Evolutionary conservation across 192 early-diverging fungal species (phyloP).

Genomic region (Radiomyces spectabilis): DNA sequence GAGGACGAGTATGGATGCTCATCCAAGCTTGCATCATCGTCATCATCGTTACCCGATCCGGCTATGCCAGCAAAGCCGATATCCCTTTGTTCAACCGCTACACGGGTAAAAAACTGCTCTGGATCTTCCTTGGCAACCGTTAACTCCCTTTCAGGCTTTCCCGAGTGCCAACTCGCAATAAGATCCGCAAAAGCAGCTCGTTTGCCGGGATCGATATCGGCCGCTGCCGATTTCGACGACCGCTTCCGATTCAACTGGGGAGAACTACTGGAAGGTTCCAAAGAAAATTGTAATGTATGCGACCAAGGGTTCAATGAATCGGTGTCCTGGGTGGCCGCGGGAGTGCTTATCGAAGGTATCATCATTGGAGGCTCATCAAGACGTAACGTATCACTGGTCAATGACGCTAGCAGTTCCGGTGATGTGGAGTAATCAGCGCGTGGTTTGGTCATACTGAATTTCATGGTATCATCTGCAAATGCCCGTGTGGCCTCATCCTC

Average conservation of each 20-base stretch:
- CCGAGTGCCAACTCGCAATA: constrained; percentile 17
- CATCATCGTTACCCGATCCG: not conserved
- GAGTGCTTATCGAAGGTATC: too few relatives aligned
- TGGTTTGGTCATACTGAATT: too few relatives aligned
- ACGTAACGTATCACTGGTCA: too few relatives aligned
- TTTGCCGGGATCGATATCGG: constrained; percentile 13
- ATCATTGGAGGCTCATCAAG: too few relatives aligned
- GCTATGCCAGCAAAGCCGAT: constrained; percentile 22
- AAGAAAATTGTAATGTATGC: too few relatives aligned
- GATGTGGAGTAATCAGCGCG: too few relatives aligned
- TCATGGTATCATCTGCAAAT: constrained; percentile 21
- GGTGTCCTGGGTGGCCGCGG: too few relatives aligned
- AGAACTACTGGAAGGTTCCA: too few relatives aligned
- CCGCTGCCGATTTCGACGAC: too few relatives aligned
- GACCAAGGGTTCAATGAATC: too few relatives aligned
- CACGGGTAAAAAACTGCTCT: constrained; percentile 5
- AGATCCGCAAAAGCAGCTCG: constrained; percentile 21
- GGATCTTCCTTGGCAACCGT: not conserved
- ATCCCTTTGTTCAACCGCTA: constrained; percentile 19
- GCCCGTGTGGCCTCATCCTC: constrained; percentile 24
- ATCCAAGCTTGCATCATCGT: not conserved
- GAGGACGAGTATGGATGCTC: not conserved
- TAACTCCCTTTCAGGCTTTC: not conserved
- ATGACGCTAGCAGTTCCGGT: too few relatives aligned
- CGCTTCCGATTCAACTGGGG: not conserved